These are phyloP conservation scores for Umbellularia californica DNA, from an alignment of 164 flowering plant genomes.

Conservation along the genomic window DNA sequence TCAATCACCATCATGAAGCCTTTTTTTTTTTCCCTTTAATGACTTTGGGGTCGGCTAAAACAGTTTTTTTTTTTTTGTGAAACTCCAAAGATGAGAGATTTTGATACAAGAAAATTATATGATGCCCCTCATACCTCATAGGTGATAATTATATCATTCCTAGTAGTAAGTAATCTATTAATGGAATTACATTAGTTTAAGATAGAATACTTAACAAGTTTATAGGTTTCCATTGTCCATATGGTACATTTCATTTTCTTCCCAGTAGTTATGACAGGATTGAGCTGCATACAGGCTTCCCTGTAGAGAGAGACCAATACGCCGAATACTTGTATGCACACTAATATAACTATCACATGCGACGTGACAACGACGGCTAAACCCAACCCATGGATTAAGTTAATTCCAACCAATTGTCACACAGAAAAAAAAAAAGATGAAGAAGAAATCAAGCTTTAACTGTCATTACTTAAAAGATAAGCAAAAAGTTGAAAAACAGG, in stretches of 20 bases:
- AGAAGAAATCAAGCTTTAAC: no score
- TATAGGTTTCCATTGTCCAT: background rate
- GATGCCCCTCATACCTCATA: no score
- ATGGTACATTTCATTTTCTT: background rate
- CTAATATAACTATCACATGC: background rate
- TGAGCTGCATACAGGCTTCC: background rate
- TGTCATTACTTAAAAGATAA: background rate
- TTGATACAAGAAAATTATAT: no score
- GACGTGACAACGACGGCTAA: background rate
- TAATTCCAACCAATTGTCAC: constrained; percentile 12
- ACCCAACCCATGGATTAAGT: background rate
- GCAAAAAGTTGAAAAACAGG: background rate
- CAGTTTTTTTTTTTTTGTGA: no score
- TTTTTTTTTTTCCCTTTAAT: no score
- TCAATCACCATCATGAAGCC: no score
- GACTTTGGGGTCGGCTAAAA: no score
- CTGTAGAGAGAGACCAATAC: background rate
- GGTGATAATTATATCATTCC: no score
- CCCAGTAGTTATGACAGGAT: background rate
- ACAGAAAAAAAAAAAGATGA: background rate
- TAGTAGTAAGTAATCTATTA: background rate
- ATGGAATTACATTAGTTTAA: background rate
- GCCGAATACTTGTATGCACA: no score
- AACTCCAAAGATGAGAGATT: no score
- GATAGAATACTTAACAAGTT: background rate